Conservation (phyloP, 257 asterid genomes). For the Solanum verrucosum region DNA sequence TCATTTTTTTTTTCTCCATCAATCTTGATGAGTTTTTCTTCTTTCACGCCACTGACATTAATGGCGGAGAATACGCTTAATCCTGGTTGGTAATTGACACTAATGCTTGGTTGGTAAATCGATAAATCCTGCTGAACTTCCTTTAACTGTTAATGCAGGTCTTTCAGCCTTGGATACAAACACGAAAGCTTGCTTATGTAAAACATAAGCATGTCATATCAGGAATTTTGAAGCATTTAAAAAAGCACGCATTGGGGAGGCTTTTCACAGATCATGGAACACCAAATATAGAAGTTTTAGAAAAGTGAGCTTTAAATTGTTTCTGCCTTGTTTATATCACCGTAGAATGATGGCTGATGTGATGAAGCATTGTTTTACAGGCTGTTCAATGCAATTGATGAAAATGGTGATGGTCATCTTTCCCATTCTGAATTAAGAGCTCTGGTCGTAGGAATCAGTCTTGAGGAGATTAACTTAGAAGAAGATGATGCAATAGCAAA, state of each 20-base stretch:
- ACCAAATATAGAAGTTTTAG: slow-evolving; percentile 42
- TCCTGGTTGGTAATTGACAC: background rate
- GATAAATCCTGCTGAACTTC: background rate
- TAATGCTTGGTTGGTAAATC: background rate
- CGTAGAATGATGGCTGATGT: background rate
- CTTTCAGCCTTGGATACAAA: slow-evolving; percentile 84
- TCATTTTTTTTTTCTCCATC: background rate
- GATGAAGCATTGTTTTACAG: slow-evolving; percentile 24
- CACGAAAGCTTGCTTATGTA: slow-evolving; percentile 53
- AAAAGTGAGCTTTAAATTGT: slow-evolving; percentile 28
- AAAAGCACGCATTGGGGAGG: slow-evolving; percentile 58
- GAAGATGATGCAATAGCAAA: slow-evolving; percentile 47
- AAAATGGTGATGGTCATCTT: slow-evolving; percentile 42
- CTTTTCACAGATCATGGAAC: slow-evolving; percentile 53
- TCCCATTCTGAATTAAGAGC: slow-evolving; percentile 60
- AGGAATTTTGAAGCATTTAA: slow-evolving; percentile 61
- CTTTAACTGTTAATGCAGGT: slow-evolving; percentile 31
- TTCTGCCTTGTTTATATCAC: background rate
- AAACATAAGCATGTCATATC: slow-evolving; percentile 82
- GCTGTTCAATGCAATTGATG: slow-evolving; percentile 58
- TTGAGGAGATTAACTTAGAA: slow-evolving; percentile 53
- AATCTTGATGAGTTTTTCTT: background rate
- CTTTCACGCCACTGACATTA: background rate
- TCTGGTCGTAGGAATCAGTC: slow-evolving; percentile 56
- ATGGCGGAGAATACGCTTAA: background rate